phyloP scores from a whole-genome alignment of 345 rosid species.

The Arabidopsis suecica region DNA sequence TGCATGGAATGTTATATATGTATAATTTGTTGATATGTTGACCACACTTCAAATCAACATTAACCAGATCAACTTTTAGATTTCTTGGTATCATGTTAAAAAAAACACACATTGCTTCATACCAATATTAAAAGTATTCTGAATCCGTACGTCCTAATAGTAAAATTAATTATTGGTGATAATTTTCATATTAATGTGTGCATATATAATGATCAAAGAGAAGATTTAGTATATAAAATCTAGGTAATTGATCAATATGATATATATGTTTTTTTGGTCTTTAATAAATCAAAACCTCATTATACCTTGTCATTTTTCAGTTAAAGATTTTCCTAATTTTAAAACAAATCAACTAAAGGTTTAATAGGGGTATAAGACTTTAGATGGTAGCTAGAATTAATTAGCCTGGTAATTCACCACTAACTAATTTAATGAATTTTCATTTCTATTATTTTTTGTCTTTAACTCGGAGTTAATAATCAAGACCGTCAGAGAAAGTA shows the following conservation, averaged over 20 bases:
- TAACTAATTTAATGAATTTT: too few relatives aligned
- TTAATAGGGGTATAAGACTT: too few relatives aligned
- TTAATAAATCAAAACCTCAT: not conserved
- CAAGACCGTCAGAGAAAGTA: slow-evolving; percentile 14
- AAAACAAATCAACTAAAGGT: too few relatives aligned
- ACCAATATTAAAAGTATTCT: not conserved
- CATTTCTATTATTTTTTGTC: not conserved
- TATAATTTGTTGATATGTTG: too few relatives aligned
- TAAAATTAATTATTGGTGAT: slow-evolving; percentile 3
- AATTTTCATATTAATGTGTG: not conserved
- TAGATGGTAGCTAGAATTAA: too few relatives aligned
- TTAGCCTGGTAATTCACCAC: not conserved
- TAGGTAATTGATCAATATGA: not conserved
- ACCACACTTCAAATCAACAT: too few relatives aligned
- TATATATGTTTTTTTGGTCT: too few relatives aligned
- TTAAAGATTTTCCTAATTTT: too few relatives aligned
- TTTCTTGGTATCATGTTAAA: not conserved
- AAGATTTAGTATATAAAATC: not conserved
- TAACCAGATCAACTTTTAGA: not conserved
- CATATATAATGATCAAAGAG: not conserved
- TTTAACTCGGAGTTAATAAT: slow-evolving; percentile 10
- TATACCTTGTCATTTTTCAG: not conserved
- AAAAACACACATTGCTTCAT: not conserved
- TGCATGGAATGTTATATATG: too few relatives aligned
- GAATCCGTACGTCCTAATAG: not conserved